phyloP scores from a whole-genome alignment of 345 rosid species.

The Rhizophora apiculata region DNA sequence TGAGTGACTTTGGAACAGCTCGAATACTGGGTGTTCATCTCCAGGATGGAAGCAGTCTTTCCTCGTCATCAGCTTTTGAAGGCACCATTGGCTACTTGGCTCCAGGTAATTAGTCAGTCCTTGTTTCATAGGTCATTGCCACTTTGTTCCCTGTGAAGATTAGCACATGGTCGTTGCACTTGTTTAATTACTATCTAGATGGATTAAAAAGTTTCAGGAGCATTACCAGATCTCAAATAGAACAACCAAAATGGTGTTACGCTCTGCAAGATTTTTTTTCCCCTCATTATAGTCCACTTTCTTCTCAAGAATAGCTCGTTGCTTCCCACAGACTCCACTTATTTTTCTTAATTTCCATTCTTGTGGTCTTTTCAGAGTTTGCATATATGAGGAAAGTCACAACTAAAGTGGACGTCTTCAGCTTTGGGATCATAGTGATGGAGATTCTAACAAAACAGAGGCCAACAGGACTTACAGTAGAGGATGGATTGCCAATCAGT shows the following conservation, averaged over 20 bases:
- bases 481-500: slow-evolving; percentile 43
- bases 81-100: slow-evolving; percentile 95
- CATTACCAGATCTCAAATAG: not conserved
- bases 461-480: slow-evolving; percentile 61
- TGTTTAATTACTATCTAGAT: not conserved
- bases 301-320: not conserved
- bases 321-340: not conserved
- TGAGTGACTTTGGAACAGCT: slow-evolving; percentile 97
- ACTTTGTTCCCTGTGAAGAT: not conserved
- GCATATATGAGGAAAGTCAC: slow-evolving; percentile 80
- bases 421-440: slow-evolving; percentile 72
- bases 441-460: slow-evolving; percentile 67
- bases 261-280: not conserved
- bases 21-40: slow-evolving; percentile 61
- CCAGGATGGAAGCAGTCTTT: slow-evolving; percentile 45
- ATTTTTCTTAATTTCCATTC: not conserved
- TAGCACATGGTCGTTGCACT: not conserved
- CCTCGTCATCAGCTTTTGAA: slow-evolving; percentile 57
- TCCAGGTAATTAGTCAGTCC: slow-evolving; percentile 51
- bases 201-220: not conserved
- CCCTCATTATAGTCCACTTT: not conserved
- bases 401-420: slow-evolving; percentile 77
- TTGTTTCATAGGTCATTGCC: not conserved
- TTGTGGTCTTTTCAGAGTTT: slow-evolving; percentile 47
- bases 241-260: not conserved